These are phyloP conservation scores for Schwanniomyces sp. DNA, from an alignment of 805 yeast genomes.

Conservation along the genomic window DNA sequence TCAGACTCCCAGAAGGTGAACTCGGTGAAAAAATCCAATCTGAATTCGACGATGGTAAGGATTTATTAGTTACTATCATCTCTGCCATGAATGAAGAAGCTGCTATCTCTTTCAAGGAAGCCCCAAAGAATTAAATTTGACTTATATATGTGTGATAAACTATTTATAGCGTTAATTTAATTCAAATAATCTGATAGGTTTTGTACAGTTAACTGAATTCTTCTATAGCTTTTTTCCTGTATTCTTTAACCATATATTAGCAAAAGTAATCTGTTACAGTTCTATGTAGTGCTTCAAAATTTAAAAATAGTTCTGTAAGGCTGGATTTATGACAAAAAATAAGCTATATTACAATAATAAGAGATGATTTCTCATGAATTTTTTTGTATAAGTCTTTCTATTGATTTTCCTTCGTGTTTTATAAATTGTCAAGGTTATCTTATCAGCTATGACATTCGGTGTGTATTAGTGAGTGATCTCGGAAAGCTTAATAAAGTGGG, in stretches of 20 bases:
- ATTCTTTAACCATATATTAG: too few relatives aligned
- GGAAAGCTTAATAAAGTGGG: background rate
- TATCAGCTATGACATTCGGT: background rate
- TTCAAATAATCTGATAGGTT: constrained; percentile 1
- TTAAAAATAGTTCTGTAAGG: too few relatives aligned
- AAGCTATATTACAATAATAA: too few relatives aligned
- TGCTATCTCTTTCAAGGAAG: constrained; percentile 97
- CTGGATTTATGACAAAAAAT: too few relatives aligned
- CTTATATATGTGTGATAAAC: constrained; percentile 1
- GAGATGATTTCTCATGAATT: too few relatives aligned
- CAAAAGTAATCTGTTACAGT: too few relatives aligned
- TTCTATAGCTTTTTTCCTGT: too few relatives aligned
- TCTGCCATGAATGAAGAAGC: constrained; percentile 99
- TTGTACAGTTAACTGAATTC: background rate
- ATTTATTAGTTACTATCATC: constrained; percentile 92
- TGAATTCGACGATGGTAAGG: constrained; percentile 98
- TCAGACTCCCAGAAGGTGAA: constrained; percentile 97
- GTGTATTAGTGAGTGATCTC: background rate
- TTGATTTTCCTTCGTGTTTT: background rate
- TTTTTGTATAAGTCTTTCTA: too few relatives aligned
- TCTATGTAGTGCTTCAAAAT: too few relatives aligned
- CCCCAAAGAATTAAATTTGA: constrained; percentile 62
- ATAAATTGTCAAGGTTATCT: too few relatives aligned
- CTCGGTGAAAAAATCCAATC: constrained; percentile 89
- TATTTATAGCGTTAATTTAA: constrained; percentile 1